Conservation (phyloP, 2,329 filamentous ascomycete species). For the Apiospora aurea region DNA sequence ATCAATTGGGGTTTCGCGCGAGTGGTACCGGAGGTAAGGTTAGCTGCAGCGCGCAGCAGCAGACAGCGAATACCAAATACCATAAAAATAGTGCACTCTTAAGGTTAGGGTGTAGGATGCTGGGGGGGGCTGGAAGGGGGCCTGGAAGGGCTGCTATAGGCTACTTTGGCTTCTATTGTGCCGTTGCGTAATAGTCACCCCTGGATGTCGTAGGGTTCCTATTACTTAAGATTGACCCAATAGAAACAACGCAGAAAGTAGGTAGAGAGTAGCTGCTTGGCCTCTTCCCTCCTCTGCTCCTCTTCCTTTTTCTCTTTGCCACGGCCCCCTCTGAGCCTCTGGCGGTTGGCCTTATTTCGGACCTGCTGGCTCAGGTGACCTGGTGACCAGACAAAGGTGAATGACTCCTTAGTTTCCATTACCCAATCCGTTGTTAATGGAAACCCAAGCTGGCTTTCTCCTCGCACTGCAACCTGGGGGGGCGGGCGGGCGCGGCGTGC, state of each 20-base stretch:
- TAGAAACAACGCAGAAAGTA: slow-evolving; percentile 21
- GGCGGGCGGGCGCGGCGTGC: not conserved
- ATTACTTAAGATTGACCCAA: slow-evolving; percentile 29
- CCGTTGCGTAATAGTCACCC: slow-evolving; percentile 17
- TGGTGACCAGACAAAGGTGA: slow-evolving; percentile 41
- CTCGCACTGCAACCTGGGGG: not conserved
- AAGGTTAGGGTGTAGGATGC: not conserved
- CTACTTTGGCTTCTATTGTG: not conserved
- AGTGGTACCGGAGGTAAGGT: slow-evolving; percentile 17
- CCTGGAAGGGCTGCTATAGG: not conserved
- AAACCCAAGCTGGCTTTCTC: slow-evolving; percentile 29
- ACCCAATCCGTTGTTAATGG: slow-evolving; percentile 51
- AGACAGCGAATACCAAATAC: not conserved
- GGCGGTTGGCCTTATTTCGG: slow-evolving; percentile 34
- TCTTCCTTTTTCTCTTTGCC: slow-evolving; percentile 21
- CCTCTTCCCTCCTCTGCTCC: not conserved
- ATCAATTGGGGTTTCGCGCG: slow-evolving; percentile 3
- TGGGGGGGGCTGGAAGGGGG: not conserved
- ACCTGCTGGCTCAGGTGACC: slow-evolving; percentile 41
- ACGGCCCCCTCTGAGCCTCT: slow-evolving; percentile 31
- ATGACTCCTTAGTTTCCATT: slow-evolving; percentile 54
- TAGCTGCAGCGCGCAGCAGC: not conserved
- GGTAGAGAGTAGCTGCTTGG: slow-evolving; percentile 21
- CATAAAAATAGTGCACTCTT: not conserved
- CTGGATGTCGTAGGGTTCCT: slow-evolving; percentile 23